These are phyloP conservation scores for Raffaelea albimanens DNA, from an alignment of 2,329 filamentous ascomycete genomes.

Conservation along the genomic window DNA sequence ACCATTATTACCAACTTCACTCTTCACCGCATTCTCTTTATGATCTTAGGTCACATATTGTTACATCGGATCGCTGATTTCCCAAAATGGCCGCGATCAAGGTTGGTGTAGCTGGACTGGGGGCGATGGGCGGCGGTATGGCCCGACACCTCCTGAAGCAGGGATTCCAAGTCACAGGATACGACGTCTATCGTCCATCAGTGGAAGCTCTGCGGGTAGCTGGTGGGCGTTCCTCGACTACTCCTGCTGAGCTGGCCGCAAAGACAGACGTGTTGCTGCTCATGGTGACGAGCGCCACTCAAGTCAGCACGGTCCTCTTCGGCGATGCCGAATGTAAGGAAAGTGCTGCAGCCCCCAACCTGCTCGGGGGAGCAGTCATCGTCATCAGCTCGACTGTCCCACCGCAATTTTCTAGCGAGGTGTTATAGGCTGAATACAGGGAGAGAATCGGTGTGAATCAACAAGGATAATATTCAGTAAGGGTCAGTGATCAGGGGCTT, in stretches of 20 bases:
- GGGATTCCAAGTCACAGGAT: constrained; percentile 60
- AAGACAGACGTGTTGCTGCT: constrained; percentile 61
- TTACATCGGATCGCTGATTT: too few relatives aligned
- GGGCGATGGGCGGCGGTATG: constrained; percentile 78
- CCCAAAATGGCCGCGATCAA: constrained; percentile 1
- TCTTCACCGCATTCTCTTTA: too few relatives aligned
- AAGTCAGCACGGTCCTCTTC: constrained; percentile 37
- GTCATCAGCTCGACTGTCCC: neutral
- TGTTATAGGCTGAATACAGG: too few relatives aligned
- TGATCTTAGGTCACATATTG: too few relatives aligned
- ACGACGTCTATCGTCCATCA: constrained; percentile 59
- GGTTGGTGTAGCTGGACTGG: constrained; percentile 63
- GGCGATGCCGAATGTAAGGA: neutral
- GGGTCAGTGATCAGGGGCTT: too few relatives aligned
- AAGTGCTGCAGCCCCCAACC: constrained; percentile 30
- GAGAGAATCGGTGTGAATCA: too few relatives aligned
- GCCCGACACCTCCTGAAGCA: constrained; percentile 61
- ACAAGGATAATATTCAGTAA: too few relatives aligned
- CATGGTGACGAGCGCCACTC: constrained; percentile 60
- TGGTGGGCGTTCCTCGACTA: constrained; percentile 51
- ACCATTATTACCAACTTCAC: too few relatives aligned
- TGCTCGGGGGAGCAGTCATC: constrained; percentile 37
- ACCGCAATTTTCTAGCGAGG: neutral
- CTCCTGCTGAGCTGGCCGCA: constrained; percentile 51
- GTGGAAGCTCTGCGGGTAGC: constrained; percentile 55